phyloP scores from a whole-genome alignment of 2,329 filamentous ascomycete species.

The Pezicula neosporulosa region DNA sequence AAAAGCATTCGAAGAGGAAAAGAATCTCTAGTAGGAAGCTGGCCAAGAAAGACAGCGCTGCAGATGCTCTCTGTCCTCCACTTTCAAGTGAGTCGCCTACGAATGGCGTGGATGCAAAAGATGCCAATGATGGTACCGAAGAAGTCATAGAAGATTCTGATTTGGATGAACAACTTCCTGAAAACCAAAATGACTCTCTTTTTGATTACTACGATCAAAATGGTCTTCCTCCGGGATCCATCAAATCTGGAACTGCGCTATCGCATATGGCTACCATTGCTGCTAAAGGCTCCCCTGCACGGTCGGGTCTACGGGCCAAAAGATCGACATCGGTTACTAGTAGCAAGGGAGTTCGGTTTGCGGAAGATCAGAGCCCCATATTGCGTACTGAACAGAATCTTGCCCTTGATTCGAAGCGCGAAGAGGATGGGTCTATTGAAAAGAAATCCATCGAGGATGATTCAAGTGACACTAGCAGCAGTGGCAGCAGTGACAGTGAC shows the following conservation, averaged over 20 bases:
- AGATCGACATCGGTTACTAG: conserved; percentile 15
- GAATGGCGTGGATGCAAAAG: neutral
- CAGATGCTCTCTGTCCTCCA: too few species aligned
- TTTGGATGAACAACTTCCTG: conserved; percentile 9
- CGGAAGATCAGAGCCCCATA: conserved; percentile 6
- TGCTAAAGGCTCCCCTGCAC: conserved; percentile 12
- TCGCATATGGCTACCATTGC: conserved; percentile 21
- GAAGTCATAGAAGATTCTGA: neutral
- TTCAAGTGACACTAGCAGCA: conserved; percentile 2
- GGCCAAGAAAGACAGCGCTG: too few species aligned
- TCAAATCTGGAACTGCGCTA: conserved; percentile 23
- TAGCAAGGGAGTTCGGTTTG: conserved; percentile 23
- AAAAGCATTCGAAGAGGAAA: conserved; percentile 7
- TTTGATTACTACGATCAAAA: conserved; percentile 27
- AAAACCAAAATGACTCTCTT: conserved; percentile 25
- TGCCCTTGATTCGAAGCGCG: too few species aligned
- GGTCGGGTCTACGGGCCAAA: conserved; percentile 4
- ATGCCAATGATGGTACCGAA: neutral
- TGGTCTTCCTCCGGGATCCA: conserved; percentile 27
- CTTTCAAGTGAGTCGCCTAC: too few species aligned
- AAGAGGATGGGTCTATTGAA: neutral
- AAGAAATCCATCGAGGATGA: conserved; percentile 3
- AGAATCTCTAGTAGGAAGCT: neutral
- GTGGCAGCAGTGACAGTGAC: conserved; percentile 3
- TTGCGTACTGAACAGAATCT: conserved; percentile 1